Conservation (phyloP, 139 green algal species). For the Mesostigma viride region DNA sequence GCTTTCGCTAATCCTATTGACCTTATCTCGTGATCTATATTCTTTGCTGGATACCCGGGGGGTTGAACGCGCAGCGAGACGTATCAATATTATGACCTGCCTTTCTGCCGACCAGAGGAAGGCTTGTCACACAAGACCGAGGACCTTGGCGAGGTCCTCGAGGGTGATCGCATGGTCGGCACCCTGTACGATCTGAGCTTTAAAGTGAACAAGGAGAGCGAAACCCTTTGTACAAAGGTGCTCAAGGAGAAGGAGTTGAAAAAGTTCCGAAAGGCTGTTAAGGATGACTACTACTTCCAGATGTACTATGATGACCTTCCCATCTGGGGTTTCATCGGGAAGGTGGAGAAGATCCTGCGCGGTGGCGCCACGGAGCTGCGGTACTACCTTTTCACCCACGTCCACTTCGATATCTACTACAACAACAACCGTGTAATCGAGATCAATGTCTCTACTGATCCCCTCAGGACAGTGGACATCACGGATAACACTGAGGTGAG, state of each 20-base stretch:
- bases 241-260: slow-evolving; percentile 65
- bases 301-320: slow-evolving; percentile 68
- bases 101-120: slow-evolving; percentile 79
- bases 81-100: slow-evolving; percentile 88
- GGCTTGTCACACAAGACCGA: slow-evolving; percentile 69
- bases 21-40: too few species aligned
- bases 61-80: slow-evolving; percentile 65
- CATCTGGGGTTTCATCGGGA: slow-evolving; percentile 79
- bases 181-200: slow-evolving; percentile 84
- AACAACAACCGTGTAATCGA: slow-evolving; percentile 54
- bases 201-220: slow-evolving; percentile 59
- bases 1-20: too few species aligned
- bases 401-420: slow-evolving; percentile 51
- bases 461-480: slow-evolving; percentile 39
- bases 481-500: slow-evolving; percentile 27
- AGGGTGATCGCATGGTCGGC: slow-evolving; percentile 55
- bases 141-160: slow-evolving; percentile 70
- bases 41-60: too few species aligned
- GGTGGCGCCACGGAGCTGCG: slow-evolving; percentile 14
- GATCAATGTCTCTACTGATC: slow-evolving; percentile 75
- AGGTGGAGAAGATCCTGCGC: slow-evolving; percentile 34
- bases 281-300: slow-evolving; percentile 96
- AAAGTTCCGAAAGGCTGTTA: slow-evolving; percentile 61
- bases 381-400: slow-evolving; percentile 48
- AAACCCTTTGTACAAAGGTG: slow-evolving; percentile 65